Conservation (phyloP, 805 yeast species). For the Candida yuanshanica region DNA sequence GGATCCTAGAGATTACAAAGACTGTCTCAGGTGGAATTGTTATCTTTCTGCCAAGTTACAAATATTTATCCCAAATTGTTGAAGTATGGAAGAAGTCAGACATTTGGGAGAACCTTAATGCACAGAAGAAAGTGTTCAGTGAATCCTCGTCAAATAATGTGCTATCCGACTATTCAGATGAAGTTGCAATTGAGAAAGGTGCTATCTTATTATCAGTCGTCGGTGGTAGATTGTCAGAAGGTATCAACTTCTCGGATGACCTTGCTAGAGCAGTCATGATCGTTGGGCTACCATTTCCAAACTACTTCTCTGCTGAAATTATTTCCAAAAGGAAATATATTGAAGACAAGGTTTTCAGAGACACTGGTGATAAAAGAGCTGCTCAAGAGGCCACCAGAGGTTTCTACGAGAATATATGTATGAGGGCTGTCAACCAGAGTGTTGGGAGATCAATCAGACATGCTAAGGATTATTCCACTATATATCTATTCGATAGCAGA, state of each 20-base stretch:
- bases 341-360: conserved; percentile 41
- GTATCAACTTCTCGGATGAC: conserved; percentile 83
- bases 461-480: conserved; percentile 69
- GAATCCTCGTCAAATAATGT: conserved; percentile 52
- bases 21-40: conserved; percentile 72
- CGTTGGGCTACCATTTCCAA: conserved; percentile 89
- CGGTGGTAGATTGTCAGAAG: conserved; percentile 91
- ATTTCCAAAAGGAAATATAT: conserved; percentile 65
- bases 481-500: conserved; percentile 65
- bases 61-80: conserved; percentile 51
- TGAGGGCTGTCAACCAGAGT: conserved; percentile 89
- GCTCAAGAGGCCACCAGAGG: conserved; percentile 46
- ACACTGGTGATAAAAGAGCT: conserved; percentile 36
- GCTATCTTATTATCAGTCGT: conserved; percentile 79
- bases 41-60: conserved; percentile 80
- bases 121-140: conserved; percentile 42
- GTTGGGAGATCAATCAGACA: conserved; percentile 91
- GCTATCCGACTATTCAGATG: conserved; percentile 44
- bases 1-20: conserved; percentile 36
- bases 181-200: conserved; percentile 39
- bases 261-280: conserved; percentile 84
- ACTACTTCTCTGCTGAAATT: conserved; percentile 74
- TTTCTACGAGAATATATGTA: conserved; percentile 78
- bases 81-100: conserved; percentile 43
- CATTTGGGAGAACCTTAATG: conserved; percentile 29